Base-by-base conservation (phyloP, 208 protist species). In the Wallacemonas sp. region DNA sequence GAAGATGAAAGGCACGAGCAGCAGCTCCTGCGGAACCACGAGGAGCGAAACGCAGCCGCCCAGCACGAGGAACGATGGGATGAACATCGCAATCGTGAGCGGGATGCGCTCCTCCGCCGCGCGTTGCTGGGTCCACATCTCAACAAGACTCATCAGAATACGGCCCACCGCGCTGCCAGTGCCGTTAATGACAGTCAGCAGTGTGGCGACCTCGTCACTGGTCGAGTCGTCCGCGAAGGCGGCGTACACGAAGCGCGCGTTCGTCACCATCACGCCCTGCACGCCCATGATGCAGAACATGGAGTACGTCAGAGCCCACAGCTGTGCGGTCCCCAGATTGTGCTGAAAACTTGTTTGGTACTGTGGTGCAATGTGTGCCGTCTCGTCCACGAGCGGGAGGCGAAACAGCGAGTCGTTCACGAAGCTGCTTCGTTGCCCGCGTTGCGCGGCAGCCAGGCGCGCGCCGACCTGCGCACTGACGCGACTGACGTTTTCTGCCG, bases 181-280 rank as follows among this genome's bases (percentile, higher is more conserved):
- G 38, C 88, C 85, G 63, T 83, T 85, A 34, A 91, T 52, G 0
- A 90, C 72, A 0, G 83, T 94, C 27, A 92, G 60, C 9, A 91
- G 67, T 11, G 80, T 77, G 41, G 80, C 77, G 24, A 90, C 65
- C 46, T 85, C 82, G 14, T 65, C 46, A 11, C 48, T 78, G 17
- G 76, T 66, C 9, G 47, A 32, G 14, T 67, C 69, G 16, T 72
- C 76, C 1, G 76, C 73, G n/a, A 90, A 38, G 1, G 88, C 82
- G 1, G 68, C 77, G 65, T 87, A 90, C 41, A 94, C 87, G 43
- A 85, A 90, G 65, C 83, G 75, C n/a, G 85, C 77, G 55, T 92
- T 94, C 21, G 76, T 65, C 3, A 92, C 87, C 29, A 94, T 74
- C 27, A 94, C 81, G 34, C 74, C 68, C 47, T 88, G 71, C 17